Percentiles rank a stretch among this genome's conserved stretches.
phyloP scores from a whole-genome alignment of 306 rosid species.

The Cucurbita argyrosperma region DNA sequence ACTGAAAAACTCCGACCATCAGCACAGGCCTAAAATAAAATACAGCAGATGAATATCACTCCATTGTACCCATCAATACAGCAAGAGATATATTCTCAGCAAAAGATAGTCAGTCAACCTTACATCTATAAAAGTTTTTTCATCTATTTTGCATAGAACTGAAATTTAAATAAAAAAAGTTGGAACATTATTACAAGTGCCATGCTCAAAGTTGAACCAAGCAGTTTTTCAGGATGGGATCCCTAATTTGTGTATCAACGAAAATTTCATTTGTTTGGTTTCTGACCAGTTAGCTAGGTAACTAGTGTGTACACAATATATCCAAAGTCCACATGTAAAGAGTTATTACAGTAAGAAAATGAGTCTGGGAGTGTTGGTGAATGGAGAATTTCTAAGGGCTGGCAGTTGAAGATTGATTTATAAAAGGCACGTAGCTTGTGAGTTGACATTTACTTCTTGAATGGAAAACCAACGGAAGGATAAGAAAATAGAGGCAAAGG shows the following conservation, averaged over 20 bases:
- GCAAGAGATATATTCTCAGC: slow-evolving; percentile 3
- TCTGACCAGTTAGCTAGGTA: background rate
- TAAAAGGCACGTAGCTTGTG: background rate
- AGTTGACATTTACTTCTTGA: background rate
- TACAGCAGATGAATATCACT: slow-evolving; percentile 5
- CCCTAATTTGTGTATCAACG: background rate
- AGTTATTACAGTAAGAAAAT: background rate
- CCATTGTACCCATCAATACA: background rate
- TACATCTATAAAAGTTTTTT: background rate
- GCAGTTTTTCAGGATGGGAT: background rate
- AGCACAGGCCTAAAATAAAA: slow-evolving; percentile 55
- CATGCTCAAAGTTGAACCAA: background rate
- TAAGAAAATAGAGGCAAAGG: background rate
- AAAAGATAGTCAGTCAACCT: background rate
- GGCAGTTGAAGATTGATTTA: background rate
- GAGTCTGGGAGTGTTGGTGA: background rate
- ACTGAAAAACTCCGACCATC: slow-evolving; percentile 65
- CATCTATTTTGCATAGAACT: background rate
- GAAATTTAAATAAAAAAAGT: background rate
- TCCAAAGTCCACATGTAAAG: background rate
- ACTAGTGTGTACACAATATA: background rate
- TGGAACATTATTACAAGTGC: background rate
- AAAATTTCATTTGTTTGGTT: background rate
- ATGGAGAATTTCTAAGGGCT: background rate
- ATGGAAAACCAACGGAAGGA: background rate